phyloP scores from a whole-genome alignment of 2,329 filamentous ascomycete species.

The Emergomyces africanus region DNA sequence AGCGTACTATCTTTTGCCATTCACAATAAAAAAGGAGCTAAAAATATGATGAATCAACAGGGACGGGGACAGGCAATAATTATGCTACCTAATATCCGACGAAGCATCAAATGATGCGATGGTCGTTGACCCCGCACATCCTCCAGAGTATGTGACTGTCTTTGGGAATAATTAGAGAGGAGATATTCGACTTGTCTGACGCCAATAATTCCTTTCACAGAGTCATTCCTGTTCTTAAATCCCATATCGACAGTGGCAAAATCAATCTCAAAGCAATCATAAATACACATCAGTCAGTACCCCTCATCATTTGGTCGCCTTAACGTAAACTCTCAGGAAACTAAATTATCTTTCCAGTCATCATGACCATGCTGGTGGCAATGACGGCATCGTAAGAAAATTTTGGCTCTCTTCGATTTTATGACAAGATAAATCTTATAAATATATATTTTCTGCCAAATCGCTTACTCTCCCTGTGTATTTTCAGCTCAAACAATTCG shows the following conservation, averaged over 20 bases:
- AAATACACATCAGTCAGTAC: conserved; percentile 86
- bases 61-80: conserved; percentile 30
- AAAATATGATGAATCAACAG: conserved; percentile 4
- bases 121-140: conserved; percentile 40
- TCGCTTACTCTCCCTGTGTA: not conserved
- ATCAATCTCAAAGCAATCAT: conserved; percentile 83
- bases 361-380: conserved; percentile 88
- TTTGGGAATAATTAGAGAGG: not conserved
- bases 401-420: not conserved
- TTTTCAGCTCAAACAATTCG: conserved; percentile 42
- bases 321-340: not conserved
- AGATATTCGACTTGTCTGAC: not conserved
- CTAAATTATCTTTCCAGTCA: conserved; percentile 45
- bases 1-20: not conserved
- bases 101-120: conserved; percentile 38
- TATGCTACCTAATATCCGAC: conserved; percentile 41
- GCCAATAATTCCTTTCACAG: conserved; percentile 22
- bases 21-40: not conserved
- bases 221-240: conserved; percentile 54
- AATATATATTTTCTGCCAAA: not conserved
- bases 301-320: not conserved
- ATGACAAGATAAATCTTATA: not conserved
- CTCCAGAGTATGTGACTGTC: conserved; percentile 32
- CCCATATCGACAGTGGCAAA: conserved; percentile 55
- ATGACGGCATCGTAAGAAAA: conserved; percentile 59